Base-by-base conservation (phyloP, 768 basidiomycete genomes). In the Mycena belliarum region DNA sequence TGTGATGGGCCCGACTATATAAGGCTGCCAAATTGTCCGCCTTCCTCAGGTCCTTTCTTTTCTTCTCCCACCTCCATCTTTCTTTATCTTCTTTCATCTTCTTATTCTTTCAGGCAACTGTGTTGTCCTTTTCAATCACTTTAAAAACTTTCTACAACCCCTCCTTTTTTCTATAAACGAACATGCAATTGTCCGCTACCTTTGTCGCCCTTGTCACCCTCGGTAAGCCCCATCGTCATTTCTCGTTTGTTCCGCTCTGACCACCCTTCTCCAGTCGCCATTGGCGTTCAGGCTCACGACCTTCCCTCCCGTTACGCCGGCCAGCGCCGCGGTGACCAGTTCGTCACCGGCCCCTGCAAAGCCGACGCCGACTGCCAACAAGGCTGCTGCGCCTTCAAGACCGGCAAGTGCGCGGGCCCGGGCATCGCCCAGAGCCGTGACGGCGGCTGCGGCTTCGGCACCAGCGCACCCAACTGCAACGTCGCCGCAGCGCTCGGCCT, bases 361-460 rank as follows among this genome's bases (percentile, higher is more conserved):
- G n/a, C n/a, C n/a, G 67, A 68, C 65, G 55, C 63, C 4, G 67
- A 63, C 35, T 68, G 67, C 58, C 61, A 61, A 37, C 61, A 60
- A 14, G 63, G 63, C 29, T 68, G 67, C 67, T 68, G 67, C 44
- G 67, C 58, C 28, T 68, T 68, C 63, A 52, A 46, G 21, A 54
- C 45, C 29, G 67, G 67, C 56, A 66, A 66, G 61, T 68, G 67
- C 57, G 67, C 67, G 6, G 67, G 67, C 45, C 52, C 67, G 25
- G 60, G 43, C 57, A 63, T 68, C 57, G 65, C 67, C 4, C 67
- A 66, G 55, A 52, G 51, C 49, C 59, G 63, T 49, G 66, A 64
- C 52, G 67, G 67, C 23, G 67, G 67, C 21, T 68, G 67, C 52
- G 67, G 67, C 32, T 52, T 57, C 55, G 67, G 67, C 28, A 59